A percentile compares a stretch with the other conserved stretches of the same genome.
phyloP scores from a whole-genome alignment of 306 rosid genomes.

The Glycine latifolia region DNA sequence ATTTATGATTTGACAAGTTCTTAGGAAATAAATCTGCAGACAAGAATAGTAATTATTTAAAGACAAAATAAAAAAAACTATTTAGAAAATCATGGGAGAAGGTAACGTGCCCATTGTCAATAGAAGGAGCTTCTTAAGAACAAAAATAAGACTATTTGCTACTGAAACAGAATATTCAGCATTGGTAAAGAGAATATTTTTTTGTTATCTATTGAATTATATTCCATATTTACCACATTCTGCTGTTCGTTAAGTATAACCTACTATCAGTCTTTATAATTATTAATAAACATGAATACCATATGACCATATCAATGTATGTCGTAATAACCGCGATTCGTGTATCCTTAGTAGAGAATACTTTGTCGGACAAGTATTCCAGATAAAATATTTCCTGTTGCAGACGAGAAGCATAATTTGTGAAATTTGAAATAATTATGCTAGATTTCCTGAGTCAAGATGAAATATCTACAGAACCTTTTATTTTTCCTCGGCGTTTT shows the following conservation, averaged over 20 bases:
- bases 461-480: constrained; percentile 27
- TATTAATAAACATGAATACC: too few relatives aligned
- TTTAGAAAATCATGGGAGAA: constrained; percentile 15
- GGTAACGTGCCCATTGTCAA: neutral
- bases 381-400: neutral
- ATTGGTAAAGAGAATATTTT: neutral
- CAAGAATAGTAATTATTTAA: constrained; percentile 29
- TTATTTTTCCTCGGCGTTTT: constrained; percentile 34
- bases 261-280: too few relatives aligned
- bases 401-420: neutral
- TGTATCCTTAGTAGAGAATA: neutral
- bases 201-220: neutral
- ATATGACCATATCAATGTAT: too few relatives aligned
- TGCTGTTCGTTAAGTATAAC: neutral
- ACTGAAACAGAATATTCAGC: neutral
- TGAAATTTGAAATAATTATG: neutral
- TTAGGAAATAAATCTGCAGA: neutral
- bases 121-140: neutral
- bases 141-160: neutral
- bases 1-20: neutral
- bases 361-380: neutral
- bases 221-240: neutral
- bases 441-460: constrained; percentile 2
- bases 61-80: neutral
- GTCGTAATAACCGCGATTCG: neutral